Evolutionary conservation across 345 rosid genomes (phyloP).

Genomic region (Ceriops zippeliana): DNA sequence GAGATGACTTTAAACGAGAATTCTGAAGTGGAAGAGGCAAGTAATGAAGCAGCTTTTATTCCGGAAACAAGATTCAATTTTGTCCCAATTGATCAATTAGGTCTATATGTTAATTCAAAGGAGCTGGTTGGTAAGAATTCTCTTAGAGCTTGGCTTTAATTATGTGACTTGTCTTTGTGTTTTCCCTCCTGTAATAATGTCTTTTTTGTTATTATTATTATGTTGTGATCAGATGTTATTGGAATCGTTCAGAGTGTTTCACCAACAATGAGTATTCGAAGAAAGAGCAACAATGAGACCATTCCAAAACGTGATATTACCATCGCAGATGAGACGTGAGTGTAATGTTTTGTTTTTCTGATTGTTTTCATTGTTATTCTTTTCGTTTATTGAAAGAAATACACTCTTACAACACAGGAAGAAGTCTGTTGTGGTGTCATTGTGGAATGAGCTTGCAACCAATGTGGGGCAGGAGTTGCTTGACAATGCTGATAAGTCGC

Average conservation of each 20-base stretch:
- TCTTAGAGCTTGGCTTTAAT: not conserved
- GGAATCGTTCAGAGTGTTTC: constrained; percentile 91
- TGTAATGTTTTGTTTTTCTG: not conserved
- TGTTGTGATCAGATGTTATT: constrained; percentile 50
- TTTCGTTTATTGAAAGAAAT: not conserved
- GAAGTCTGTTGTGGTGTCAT: constrained; percentile 76
- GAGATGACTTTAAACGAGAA: constrained; percentile 90
- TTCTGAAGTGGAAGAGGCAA: constrained; percentile 81
- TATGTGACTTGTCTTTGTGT: not conserved
- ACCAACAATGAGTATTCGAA: constrained; percentile 66
- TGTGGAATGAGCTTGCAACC: constrained; percentile 91
- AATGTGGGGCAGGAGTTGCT: constrained; percentile 67
- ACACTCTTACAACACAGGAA: constrained; percentile 37
- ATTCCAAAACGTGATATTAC: constrained; percentile 80
- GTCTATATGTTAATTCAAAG: constrained; percentile 60
- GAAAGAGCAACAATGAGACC: constrained; percentile 71
- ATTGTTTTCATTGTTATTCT: not conserved
- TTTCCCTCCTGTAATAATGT: not conserved
- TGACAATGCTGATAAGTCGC: constrained; percentile 59
- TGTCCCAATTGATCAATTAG: constrained; percentile 77
- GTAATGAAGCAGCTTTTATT: constrained; percentile 54
- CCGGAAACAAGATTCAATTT: constrained; percentile 81
- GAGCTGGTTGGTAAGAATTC: constrained; percentile 67
- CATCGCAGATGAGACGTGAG: constrained; percentile 78
- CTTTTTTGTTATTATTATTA: not conserved